These are phyloP conservation scores for Bassia scoparia DNA, from an alignment of 148 eudicot species.

Conservation along the genomic window DNA sequence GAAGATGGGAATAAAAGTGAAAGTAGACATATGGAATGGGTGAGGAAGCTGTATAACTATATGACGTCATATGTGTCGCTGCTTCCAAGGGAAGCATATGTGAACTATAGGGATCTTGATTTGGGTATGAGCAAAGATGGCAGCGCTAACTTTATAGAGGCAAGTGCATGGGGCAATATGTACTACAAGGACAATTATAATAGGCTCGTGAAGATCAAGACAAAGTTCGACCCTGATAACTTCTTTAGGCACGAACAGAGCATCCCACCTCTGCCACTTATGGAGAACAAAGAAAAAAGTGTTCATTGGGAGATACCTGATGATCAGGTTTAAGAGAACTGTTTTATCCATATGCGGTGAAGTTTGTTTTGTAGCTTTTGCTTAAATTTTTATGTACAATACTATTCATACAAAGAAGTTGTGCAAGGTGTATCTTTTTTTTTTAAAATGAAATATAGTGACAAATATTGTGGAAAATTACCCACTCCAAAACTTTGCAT, in stretches of 20 bases:
- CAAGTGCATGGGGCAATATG: constrained; percentile 33
- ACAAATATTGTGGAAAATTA: constrained; percentile 1
- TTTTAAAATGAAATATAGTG: neutral
- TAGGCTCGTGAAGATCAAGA: constrained; percentile 32
- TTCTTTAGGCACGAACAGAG: constrained; percentile 37
- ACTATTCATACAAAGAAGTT: neutral
- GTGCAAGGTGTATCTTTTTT: neutral
- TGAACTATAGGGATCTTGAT: constrained; percentile 35
- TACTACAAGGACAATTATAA: constrained; percentile 32
- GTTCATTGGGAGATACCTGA: constrained; percentile 13
- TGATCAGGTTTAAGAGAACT: constrained; percentile 9
- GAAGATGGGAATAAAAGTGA: constrained; percentile 26
- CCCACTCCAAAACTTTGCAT: neutral
- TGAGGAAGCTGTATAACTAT: constrained; percentile 29
- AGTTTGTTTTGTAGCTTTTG: constrained; percentile 15
- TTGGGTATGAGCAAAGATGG: constrained; percentile 30
- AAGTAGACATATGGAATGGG: constrained; percentile 32
- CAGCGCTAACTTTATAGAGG: constrained; percentile 29
- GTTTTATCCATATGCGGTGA: constrained; percentile 1
- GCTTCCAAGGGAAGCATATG: constrained; percentile 36
- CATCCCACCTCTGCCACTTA: constrained; percentile 37
- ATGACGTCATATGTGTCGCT: constrained; percentile 34
- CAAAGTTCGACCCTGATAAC: constrained; percentile 28
- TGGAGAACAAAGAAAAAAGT: constrained; percentile 15
- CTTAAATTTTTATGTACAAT: neutral